These are phyloP conservation scores for Zalaria sp. DNA, from an alignment of 2,329 filamentous ascomycete species.

Conservation along the genomic window DNA sequence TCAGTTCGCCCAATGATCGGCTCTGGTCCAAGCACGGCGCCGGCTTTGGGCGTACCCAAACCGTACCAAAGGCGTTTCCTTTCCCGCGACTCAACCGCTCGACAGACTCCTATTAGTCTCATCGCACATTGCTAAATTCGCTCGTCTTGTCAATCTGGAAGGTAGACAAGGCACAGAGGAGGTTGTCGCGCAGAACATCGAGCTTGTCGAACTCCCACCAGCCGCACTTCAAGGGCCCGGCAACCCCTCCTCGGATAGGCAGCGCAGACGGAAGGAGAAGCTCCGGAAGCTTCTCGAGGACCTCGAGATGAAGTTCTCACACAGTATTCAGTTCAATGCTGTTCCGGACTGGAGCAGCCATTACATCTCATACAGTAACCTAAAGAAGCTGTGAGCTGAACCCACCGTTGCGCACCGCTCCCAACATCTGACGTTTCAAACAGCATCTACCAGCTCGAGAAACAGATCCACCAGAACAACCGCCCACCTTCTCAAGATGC, in stretches of 20 bases:
- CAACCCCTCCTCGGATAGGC: slow-evolving; percentile 1
- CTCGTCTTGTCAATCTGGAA: background rate
- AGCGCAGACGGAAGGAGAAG: slow-evolving; percentile 36
- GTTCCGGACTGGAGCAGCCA: slow-evolving; percentile 99
- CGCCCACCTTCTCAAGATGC: slow-evolving; percentile 46
- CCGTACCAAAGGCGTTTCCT: too few relatives aligned
- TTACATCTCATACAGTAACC: slow-evolving; percentile 96
- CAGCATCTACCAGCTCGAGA: slow-evolving; percentile 92
- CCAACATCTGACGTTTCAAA: background rate
- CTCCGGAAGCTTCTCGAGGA: slow-evolving; percentile 54
- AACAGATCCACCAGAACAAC: slow-evolving; percentile 51
- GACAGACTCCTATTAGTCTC: too few relatives aligned
- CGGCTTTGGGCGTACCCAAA: too few relatives aligned
- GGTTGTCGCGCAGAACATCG: slow-evolving; percentile 4
- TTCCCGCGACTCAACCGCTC: too few relatives aligned
- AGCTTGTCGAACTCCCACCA: slow-evolving; percentile 14
- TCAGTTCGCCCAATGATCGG: too few relatives aligned
- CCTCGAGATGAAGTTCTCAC: slow-evolving; percentile 98
- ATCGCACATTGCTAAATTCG: too few relatives aligned
- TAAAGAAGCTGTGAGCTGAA: slow-evolving; percentile 79
- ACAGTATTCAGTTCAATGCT: slow-evolving; percentile 98
- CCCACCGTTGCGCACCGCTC: background rate
- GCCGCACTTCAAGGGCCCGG: slow-evolving; percentile 5
- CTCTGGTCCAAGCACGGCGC: too few relatives aligned
- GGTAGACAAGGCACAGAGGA: background rate